Conservation (phyloP, 805 yeast species). For the Lipomyces mesembrius region DNA sequence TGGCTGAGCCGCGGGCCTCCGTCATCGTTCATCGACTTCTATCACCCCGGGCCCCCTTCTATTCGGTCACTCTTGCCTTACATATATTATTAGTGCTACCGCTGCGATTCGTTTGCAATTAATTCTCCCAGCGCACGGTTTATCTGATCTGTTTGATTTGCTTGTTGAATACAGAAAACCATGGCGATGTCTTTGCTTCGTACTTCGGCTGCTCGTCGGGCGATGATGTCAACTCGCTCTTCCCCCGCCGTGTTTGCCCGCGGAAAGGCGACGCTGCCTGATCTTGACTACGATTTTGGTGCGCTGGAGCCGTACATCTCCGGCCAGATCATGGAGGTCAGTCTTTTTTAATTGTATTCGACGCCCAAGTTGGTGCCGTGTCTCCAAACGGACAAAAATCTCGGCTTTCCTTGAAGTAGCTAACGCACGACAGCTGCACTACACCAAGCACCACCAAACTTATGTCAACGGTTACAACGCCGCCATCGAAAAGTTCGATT, state of each 20-base stretch:
- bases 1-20: not conserved
- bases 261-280: conserved; percentile 61
- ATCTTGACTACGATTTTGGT: conserved; percentile 79
- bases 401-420: no score
- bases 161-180: not conserved
- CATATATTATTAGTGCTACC: no score
- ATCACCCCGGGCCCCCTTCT: not conserved
- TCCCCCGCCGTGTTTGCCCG: conserved; percentile 17
- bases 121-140: not conserved
- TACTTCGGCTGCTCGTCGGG: conserved; percentile 22
- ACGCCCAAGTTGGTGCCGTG: no score
- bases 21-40: not conserved
- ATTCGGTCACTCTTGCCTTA: no score
- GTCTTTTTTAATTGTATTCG: not conserved
- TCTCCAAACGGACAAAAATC: no score
- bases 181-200: conserved; percentile 22
- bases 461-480: conserved; percentile 84
- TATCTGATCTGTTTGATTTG: not conserved
- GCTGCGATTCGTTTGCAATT: not conserved
- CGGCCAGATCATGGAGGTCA: conserved; percentile 72
- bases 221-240: conserved; percentile 17
- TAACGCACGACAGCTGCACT: conserved; percentile 52
- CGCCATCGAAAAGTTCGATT: conserved; percentile 72
- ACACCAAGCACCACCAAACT: conserved; percentile 90
- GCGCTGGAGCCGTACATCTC: conserved; percentile 87